Base-by-base conservation (phyloP, 1,284 basidiomycete species). In the Trametes versicolor region DNA sequence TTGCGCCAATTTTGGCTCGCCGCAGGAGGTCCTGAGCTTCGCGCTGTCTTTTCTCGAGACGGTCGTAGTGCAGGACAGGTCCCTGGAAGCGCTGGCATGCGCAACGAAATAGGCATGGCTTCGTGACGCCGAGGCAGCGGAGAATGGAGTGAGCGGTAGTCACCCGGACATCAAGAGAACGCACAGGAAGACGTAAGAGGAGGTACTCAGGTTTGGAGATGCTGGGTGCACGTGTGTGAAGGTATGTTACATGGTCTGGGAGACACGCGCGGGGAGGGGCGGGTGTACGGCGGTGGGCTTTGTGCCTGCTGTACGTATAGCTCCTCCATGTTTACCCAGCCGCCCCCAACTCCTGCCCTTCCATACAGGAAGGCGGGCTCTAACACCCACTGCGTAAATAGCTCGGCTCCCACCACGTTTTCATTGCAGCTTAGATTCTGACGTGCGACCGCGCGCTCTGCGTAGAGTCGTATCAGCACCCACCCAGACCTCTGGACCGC, bases 91-190 rank as follows among this genome's bases (percentile, higher is more conserved):
- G 80, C 78, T 77, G 81, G 80, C 77, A 77, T 73, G 75, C 81
- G 80, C 82, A 80, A 77, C 77, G 76, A 82, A 82, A 83, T 76
- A 69, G 71, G 73, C 80, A 79, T 83, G 83, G 83, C 80, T 82
- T 77, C 81, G 77, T 73, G 69, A 67, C 67, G 67, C 34, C 50
- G 58, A 64, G 48, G 70, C 58, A 59, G 63, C 53, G 66, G 68
- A 60, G 39, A 41, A 58, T 52, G 58, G 63, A 63, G 62, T 23
- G 39, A 13, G 43, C 49, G 34, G 58, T 43, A n/a, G 51, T 48
- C 25, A 34, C 23, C 41, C n/a, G 65, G 62, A 66, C 67, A 58
- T 62, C 27, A 69, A 70, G 70, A 71, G 69, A 63, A 71, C 67
- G 65, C 21, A 75, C 74, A 72, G 70, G 67, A 70, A 72, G 70